Conservation (phyloP, 805 yeast genomes). For the Candida railenensis region DNA sequence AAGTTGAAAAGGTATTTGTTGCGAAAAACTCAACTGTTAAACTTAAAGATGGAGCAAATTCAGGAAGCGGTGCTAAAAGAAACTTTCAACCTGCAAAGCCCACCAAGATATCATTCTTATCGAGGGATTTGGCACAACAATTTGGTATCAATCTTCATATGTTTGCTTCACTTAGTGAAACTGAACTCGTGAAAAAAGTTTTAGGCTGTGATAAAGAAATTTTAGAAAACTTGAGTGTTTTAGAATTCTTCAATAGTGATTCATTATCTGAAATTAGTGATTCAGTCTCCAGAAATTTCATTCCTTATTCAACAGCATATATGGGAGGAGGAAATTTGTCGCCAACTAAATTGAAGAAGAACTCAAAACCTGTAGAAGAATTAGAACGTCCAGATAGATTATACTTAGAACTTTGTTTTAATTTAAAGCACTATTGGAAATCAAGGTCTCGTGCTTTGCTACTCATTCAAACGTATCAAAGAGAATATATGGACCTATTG, state of each 20-base stretch:
- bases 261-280: conserved; percentile 75
- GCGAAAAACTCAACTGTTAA: conserved; percentile 61
- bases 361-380: conserved; percentile 48
- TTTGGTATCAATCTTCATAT: conserved; percentile 91
- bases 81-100: conserved; percentile 19
- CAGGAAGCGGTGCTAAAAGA: conserved; percentile 4
- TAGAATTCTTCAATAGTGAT: conserved; percentile 81
- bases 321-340: conserved; percentile 17
- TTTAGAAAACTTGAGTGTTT: conserved; percentile 63
- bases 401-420: conserved; percentile 77
- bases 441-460: conserved; percentile 83
- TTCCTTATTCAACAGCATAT: conserved; percentile 81
- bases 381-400: conserved; percentile 86
- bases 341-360: conserved; percentile 29
- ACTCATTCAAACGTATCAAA: conserved; percentile 67
- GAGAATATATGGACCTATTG: conserved; percentile 73
- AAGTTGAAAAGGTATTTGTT: conserved; percentile 83
- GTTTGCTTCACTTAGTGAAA: conserved; percentile 61
- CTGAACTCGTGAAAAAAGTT: conserved; percentile 66
- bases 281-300: conserved; percentile 65
- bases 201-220: conserved; percentile 75
- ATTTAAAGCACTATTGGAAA: conserved; percentile 87
- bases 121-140: conserved; percentile 88
- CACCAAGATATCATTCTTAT: conserved; percentile 64
- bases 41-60: conserved; percentile 30